Base-by-base conservation (phyloP, 1,284 basidiomycete species). In the Naganishia cerealis region DNA sequence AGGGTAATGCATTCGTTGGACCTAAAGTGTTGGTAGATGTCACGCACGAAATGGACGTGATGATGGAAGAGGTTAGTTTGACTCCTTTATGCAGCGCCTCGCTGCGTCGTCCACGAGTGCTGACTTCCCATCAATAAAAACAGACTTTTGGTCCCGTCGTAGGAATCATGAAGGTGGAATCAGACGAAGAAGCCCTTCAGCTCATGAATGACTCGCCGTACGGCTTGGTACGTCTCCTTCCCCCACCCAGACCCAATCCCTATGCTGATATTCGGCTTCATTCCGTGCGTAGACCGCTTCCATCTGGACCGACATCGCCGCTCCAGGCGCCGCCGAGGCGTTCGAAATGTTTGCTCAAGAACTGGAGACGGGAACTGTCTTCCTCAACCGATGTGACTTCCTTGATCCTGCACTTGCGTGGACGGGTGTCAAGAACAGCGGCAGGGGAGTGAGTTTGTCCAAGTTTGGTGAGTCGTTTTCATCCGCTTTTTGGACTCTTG, bases 151-250 rank as follows among this genome's bases (percentile, higher is more conserved):
- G 94, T 0, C 94, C 94, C 0, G 86, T 94, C 9, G 84, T 95
- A 42, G 92, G 92, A 9, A 92, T 97, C 72, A 90, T 92, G 82
- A 93, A 92, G 84, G 90, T 90, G 0, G 79, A 80, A 66, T 72
- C 65, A 39, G 79, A 81, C 69, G 59, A 75, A 73, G 67, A 72
- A 73, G 61, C 62, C 26, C 26, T 97, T 67, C 77, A 81, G 40
- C 84, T 96, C 39, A 97, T 98, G 91, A 97, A 98, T 79, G 93
- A 97, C 80, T 96, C 93, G n/a, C 86, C 86, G 0, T 97, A 94
- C 77, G 94, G 94, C 15, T 84, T 98, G 36, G 70, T 71, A 42
- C 50, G 70, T 65, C 26, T 38, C 40, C 29, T 8, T 58, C 15
- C 24, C 42, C 58, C 38, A 16, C 40, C 43, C 16, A n/a, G 13